A percentile compares a stretch with the other conserved stretches of the same genome.
These are phyloP conservation scores for Ilex aquifolium DNA, from an alignment of 257 asterid species.

Conservation along the genomic window DNA sequence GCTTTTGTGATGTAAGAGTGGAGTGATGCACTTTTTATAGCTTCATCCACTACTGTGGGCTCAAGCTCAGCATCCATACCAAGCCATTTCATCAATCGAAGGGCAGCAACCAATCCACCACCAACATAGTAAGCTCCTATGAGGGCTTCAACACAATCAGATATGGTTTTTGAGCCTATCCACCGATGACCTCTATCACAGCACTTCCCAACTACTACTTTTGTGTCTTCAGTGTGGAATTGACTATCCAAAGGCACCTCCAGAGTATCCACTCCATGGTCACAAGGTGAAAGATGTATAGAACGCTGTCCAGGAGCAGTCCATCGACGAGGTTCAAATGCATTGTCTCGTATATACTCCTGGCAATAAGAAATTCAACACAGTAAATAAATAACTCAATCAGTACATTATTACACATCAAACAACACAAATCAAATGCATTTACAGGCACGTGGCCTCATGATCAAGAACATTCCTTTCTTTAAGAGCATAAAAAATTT, in stretches of 20 bases:
- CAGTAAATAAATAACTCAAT: too few relatives aligned
- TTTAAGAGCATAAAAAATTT: too few relatives aligned
- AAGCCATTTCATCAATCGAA: slow-evolving; percentile 78
- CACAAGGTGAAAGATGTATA: slow-evolving; percentile 61
- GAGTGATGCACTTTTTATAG: slow-evolving; percentile 56
- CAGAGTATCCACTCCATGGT: slow-evolving; percentile 52
- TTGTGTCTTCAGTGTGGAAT: slow-evolving; percentile 47
- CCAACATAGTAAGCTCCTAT: slow-evolving; percentile 93
- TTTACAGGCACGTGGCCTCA: too few relatives aligned
- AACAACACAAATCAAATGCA: too few relatives aligned
- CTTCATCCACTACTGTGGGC: slow-evolving; percentile 54
- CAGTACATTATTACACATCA: too few relatives aligned
- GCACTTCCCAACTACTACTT: slow-evolving; percentile 54
- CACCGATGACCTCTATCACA: slow-evolving; percentile 92
- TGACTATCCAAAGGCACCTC: slow-evolving; percentile 69
- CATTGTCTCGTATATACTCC: slow-evolving; percentile 66
- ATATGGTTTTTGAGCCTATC: slow-evolving; percentile 82
- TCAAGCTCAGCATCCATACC: slow-evolving; percentile 56
- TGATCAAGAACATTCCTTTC: too few relatives aligned
- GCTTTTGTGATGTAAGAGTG: slow-evolving; percentile 50
- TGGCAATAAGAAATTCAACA: not conserved
- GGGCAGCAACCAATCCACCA: slow-evolving; percentile 70
- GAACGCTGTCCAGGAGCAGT: slow-evolving; percentile 87
- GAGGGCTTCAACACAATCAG: slow-evolving; percentile 92
- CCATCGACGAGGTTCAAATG: slow-evolving; percentile 91